These are phyloP conservation scores for Coemansia sp. DNA, from an alignment of 192 early-diverging fungal species.

Conservation along the genomic window DNA sequence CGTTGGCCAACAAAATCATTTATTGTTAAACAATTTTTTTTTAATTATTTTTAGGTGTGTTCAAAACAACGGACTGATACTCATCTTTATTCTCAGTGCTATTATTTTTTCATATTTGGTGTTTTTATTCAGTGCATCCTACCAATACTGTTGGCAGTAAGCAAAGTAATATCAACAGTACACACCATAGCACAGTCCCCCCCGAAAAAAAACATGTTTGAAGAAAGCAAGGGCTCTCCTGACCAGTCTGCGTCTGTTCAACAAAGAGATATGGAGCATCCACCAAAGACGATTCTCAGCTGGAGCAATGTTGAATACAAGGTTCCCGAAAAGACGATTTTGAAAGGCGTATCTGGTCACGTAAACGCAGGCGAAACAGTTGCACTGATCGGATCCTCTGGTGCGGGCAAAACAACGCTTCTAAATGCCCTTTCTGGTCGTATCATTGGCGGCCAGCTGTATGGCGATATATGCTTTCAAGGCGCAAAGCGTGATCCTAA, in stretches of 20 bases:
- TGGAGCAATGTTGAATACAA: constrained; percentile 11
- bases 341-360: constrained; percentile 69
- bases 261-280: not conserved
- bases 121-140: too few relatives aligned
- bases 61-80: too few relatives aligned
- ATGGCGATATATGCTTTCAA: constrained; percentile 58
- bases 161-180: too few relatives aligned
- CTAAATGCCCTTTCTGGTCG: constrained; percentile 78
- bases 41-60: too few relatives aligned
- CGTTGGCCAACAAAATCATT: too few relatives aligned
- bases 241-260: not conserved
- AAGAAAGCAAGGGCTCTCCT: not conserved
- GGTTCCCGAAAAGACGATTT: constrained; percentile 36
- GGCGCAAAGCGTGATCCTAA: constrained; percentile 40
- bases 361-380: constrained; percentile 70
- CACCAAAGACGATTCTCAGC: not conserved
- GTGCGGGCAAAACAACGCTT: constrained; percentile 88
- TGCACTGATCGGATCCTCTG: constrained; percentile 90
- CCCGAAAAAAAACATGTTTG: not conserved
- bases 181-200: too few relatives aligned
- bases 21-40: too few relatives aligned
- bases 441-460: constrained; percentile 60
- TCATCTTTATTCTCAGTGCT: too few relatives aligned
- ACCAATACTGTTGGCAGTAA: too few relatives aligned
- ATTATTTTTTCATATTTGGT: too few relatives aligned